Base-by-base conservation (phyloP, 169 alveolate species). In the Neospora caninum region DNA sequence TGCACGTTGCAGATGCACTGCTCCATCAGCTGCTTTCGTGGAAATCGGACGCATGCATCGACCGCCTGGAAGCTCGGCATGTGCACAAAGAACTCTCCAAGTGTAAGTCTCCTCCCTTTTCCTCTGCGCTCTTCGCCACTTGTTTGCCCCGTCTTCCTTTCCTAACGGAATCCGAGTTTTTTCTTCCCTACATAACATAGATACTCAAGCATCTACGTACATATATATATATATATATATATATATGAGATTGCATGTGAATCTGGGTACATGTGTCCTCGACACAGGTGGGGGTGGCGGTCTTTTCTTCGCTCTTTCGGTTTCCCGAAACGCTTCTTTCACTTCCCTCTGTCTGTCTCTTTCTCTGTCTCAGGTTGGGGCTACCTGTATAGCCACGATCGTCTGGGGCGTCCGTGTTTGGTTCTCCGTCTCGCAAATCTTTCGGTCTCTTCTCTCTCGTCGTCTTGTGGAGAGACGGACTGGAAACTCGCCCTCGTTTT, bases 401-500 rank as follows among this genome's bases (percentile, higher is more conserved):
- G 84, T 9, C 42, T 31, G 31, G 84, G 84, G 16, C 84, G 84
- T 43, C 84, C 84, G 18, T 73, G 84, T 73, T n/a, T 73, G 45
- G 84, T 73, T 6, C 84, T 73, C 39, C 38, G 84, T 13, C 84
- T 73, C 16, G 39, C 45, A n/a, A 73, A 73, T 13, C 84, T 73
- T n/a, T 31, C 27, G 39, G 9, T 73, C 16, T 0, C 84, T 31
- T 73, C 84, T 13, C 16, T 13, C 20, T 29, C 31, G 4, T 9
- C 41, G 2, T 25, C 84, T 13, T 18, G n/a, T 36, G 84, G 49
- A 6, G 84, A 13, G 49, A 36, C 43, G 13, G 84, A 73, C 84
- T 73, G 84, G 84, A 73, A 73, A n/a, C 84, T 73, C 25, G 84
- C 84, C 45, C 43, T 73, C 27, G 84, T 73, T 6, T 73, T 34